These are phyloP conservation scores for Solanum corneliomulleri DNA, from an alignment of 257 asterid genomes.

Conservation along the genomic window DNA sequence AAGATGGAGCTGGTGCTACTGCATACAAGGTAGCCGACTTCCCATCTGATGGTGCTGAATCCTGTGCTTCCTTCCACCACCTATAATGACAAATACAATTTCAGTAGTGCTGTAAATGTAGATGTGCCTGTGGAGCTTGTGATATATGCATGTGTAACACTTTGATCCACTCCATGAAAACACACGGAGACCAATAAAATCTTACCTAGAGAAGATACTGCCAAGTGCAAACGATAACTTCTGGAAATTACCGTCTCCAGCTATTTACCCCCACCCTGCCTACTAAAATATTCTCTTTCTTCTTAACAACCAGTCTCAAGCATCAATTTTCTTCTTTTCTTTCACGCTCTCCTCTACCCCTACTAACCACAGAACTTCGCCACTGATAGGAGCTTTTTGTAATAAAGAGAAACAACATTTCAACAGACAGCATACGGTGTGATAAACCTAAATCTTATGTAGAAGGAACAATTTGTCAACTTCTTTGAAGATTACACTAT, in stretches of 20 bases:
- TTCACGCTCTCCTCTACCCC: neutral
- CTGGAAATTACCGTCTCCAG: neutral
- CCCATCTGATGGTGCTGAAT: constrained; percentile 33
- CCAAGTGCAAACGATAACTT: neutral
- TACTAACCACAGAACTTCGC: neutral
- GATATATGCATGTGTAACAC: neutral
- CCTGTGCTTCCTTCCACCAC: constrained; percentile 98
- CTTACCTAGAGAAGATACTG: neutral
- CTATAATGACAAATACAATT: constrained; percentile 20
- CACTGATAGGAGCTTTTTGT: neutral
- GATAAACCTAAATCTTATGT: neutral
- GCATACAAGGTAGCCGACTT: constrained; percentile 55
- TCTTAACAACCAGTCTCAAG: neutral
- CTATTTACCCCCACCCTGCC: neutral
- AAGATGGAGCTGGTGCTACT: constrained; percentile 48
- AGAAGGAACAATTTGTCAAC: neutral
- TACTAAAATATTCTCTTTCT: neutral
- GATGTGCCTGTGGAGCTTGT: neutral
- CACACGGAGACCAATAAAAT: neutral
- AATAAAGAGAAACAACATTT: neutral
- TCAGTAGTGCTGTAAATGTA: neutral
- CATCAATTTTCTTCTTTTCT: neutral
- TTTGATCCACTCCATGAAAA: neutral
- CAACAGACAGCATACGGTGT: neutral
- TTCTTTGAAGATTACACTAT: neutral